Base-by-base conservation (phyloP, 108 stramenopile genomes). In the Parmales sp. region DNA sequence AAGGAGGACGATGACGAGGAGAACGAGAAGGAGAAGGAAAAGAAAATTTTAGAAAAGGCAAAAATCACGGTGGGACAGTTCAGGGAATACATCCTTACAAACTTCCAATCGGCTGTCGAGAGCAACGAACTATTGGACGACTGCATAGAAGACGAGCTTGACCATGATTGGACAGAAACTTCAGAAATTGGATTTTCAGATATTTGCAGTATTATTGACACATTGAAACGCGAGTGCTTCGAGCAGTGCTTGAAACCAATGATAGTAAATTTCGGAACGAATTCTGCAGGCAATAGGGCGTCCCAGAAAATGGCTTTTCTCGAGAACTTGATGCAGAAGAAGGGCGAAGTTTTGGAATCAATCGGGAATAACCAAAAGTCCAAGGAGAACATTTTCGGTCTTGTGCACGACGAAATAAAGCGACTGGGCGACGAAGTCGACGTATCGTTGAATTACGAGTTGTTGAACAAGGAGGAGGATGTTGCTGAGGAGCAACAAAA, bases 401-500 rank as follows among this genome's bases (percentile, higher is more conserved):
- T n/a, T n/a, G n/a, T n/a, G n/a, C n/a, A n/a, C n/a, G n/a, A n/a
- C n/a, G n/a, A n/a, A n/a, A n/a, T n/a, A n/a, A n/a, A n/a, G n/a
- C n/a, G n/a, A n/a, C n/a, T n/a, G n/a, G n/a, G n/a, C n/a, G 54
- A 60, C 2, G 54, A 60, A 26, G 54, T 34, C 4, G 54, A 60
- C 4, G 54, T 19, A 3, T 11, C 4, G 3, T 11, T 34, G 31
- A 34, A 60, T 11, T 28, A 60, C 31, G 54, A 60, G 54, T 28
- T 20, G 28, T 18, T 6, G 19, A n/a, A 50, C 41, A 43, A 8
- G 41, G 41, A 43, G 41, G 16, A 43, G 41, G 16, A 11, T 43
- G 41, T 11, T 8, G 41, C 11, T 11, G 41, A 43, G 16, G 41
- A 16, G 16, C 11, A 43, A 16, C 8, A 11, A 43, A 11, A 8